Evolutionary conservation across 1,284 basidiomycete genomes (phyloP).

Genomic region (Lentinula novae-zelandiae): DNA sequence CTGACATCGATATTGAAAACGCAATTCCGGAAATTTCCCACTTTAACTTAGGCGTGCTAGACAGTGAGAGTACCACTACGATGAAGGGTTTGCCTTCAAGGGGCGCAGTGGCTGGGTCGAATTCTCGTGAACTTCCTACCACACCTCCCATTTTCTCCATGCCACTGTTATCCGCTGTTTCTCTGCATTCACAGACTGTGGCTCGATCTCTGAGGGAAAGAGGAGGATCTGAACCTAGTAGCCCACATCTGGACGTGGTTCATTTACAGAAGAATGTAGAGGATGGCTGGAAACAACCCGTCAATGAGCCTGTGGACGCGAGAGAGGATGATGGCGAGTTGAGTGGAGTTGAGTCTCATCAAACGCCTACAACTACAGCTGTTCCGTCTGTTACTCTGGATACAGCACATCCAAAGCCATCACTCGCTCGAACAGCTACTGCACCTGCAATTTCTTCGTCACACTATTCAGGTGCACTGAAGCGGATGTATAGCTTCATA

Average conservation of each 20-base stretch:
- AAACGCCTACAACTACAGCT: background rate
- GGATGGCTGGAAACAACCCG: background rate
- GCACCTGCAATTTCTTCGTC: background rate
- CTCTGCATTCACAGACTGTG: background rate
- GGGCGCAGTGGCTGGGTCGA: background rate
- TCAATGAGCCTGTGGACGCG: background rate
- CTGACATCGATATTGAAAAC: slow-evolving; percentile 3
- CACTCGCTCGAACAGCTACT: background rate
- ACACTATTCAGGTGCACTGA: background rate
- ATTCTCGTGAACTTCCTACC: background rate
- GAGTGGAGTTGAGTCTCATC: background rate
- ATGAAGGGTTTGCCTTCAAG: background rate
- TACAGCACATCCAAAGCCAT: background rate
- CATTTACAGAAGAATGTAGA: background rate
- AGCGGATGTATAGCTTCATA: background rate
- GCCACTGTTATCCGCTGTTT: background rate
- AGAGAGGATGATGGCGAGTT: background rate
- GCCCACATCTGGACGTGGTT: background rate
- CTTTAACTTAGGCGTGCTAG: background rate
- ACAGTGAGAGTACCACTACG: background rate
- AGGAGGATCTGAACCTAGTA: background rate
- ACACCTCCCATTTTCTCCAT: background rate
- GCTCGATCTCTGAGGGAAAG: background rate
- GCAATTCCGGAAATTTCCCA: background rate
- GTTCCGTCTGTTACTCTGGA: background rate